phyloP scores from a whole-genome alignment of 1,284 basidiomycete species.

The Anthracocystis setariae region DNA sequence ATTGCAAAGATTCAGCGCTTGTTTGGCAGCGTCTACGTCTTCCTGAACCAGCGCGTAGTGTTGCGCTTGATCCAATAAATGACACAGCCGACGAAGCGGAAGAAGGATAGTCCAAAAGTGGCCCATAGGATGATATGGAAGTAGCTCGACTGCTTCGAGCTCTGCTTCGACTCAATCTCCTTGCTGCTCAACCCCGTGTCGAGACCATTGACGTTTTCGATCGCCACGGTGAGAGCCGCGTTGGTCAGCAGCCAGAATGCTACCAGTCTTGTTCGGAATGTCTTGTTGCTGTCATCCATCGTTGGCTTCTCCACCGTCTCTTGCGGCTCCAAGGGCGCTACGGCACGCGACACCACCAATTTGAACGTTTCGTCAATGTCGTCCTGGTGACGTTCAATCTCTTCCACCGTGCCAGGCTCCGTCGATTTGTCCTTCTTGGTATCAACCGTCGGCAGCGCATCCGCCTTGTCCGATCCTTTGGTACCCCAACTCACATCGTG shows the following conservation, averaged over 20 bases:
- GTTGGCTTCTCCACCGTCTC: slow-evolving; percentile 82
- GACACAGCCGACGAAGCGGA: slow-evolving; percentile 75
- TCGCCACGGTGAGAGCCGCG: slow-evolving; percentile 77
- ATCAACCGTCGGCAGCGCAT: slow-evolving; percentile 88
- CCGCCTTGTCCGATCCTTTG: slow-evolving; percentile 94
- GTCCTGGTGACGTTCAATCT: slow-evolving; percentile 74
- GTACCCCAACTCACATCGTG: slow-evolving; percentile 83
- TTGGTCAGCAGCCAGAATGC: slow-evolving; percentile 67
- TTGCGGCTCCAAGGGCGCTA: slow-evolving; percentile 80
- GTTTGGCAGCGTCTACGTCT: no score
- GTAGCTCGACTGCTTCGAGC: slow-evolving; percentile 61
- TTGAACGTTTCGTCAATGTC: slow-evolving; percentile 94
- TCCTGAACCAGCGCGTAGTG: slow-evolving; percentile 59
- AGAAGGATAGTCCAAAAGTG: slow-evolving; percentile 81
- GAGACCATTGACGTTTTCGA: slow-evolving; percentile 84
- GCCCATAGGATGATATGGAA: slow-evolving; percentile 82
- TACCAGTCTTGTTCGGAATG: slow-evolving; percentile 67
- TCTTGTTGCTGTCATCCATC: slow-evolving; percentile 71
- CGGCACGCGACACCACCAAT: slow-evolving; percentile 89
- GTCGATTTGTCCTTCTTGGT: slow-evolving; percentile 76
- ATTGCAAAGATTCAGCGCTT: no score
- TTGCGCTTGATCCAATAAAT: slow-evolving; percentile 64
- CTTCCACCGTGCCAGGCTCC: slow-evolving; percentile 75
- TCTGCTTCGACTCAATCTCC: slow-evolving; percentile 71
- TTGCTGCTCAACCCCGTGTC: slow-evolving; percentile 67